Evolutionary conservation across 192 early-diverging fungal species (phyloP).

Genomic region (Borealophlyctis nickersoniae): DNA sequence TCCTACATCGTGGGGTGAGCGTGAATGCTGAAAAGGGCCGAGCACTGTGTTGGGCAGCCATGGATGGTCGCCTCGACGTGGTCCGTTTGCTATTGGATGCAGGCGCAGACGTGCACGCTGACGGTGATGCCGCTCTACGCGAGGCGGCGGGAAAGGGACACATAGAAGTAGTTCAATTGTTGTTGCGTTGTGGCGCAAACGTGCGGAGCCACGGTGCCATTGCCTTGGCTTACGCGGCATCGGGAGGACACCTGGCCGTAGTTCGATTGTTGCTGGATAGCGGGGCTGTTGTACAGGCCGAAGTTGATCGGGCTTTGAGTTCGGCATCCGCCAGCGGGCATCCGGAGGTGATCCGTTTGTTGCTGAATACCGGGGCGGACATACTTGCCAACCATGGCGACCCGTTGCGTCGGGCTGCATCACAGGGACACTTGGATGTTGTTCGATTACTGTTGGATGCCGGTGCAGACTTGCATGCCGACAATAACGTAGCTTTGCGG

Average conservation of each 20-base stretch:
- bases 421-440: slow-evolving; percentile 28
- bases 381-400: neutral
- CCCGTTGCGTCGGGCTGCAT: slow-evolving; percentile 14
- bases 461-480: slow-evolving; percentile 59
- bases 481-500: slow-evolving; percentile 71
- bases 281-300: slow-evolving; percentile 33
- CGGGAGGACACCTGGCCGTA: slow-evolving; percentile 27
- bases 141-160: neutral
- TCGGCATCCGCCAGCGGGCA: neutral
- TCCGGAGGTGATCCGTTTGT: neutral
- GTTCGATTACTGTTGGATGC: slow-evolving; percentile 53
- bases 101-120: neutral
- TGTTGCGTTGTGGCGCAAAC: neutral
- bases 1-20: neutral
- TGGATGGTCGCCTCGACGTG: neutral
- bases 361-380: neutral
- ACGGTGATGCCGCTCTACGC: neutral
- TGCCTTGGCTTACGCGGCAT: slow-evolving; percentile 15
- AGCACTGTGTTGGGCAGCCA: neutral
- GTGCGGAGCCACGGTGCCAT: neutral
- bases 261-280: slow-evolving; percentile 53
- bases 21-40: neutral
- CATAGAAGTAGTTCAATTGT: neutral
- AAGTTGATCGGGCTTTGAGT: neutral
- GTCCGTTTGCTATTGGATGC: neutral